Evolutionary conservation across 345 rosid genomes (phyloP).

Genomic region (Viola odorata): DNA sequence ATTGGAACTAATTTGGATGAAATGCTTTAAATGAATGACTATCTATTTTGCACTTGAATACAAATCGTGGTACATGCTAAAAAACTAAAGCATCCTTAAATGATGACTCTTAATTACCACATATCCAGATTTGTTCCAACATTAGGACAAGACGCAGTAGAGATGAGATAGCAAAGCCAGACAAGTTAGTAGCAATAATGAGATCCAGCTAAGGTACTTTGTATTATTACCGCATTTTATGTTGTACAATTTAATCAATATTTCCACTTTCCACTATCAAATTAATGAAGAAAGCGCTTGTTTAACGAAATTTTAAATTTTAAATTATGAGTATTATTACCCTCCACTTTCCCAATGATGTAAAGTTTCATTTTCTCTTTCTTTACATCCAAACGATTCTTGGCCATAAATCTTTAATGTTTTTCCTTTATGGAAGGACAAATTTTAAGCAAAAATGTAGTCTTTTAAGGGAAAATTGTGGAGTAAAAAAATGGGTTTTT

Average conservation of each 20-base stretch:
- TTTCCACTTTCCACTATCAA: slow-evolving; percentile 22
- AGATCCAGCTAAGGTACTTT: slow-evolving; percentile 35
- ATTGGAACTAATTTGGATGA: too few relatives aligned
- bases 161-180: slow-evolving; percentile 11
- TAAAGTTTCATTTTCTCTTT: too few relatives aligned
- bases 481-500: slow-evolving; percentile 20
- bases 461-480: slow-evolving; percentile 11
- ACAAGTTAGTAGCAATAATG: slow-evolving; percentile 15
- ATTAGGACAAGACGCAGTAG: too few relatives aligned
- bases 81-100: not conserved
- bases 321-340: too few relatives aligned
- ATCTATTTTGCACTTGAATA: not conserved
- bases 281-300: slow-evolving; percentile 2
- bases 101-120: not conserved
- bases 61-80: not conserved
- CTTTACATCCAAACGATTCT: slow-evolving; percentile 21
- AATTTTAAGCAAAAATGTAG: slow-evolving; percentile 2
- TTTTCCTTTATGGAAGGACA: slow-evolving; percentile 20
- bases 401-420: slow-evolving; percentile 29
- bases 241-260: too few relatives aligned
- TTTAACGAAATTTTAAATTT: slow-evolving; percentile 8
- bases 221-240: slow-evolving; percentile 10
- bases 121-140: not conserved
- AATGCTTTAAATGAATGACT: too few relatives aligned
- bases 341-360: too few relatives aligned